Evolutionary conservation across 2,329 filamentous ascomycete species (phyloP).

Genomic region (Stachybotrys echinatus): DNA sequence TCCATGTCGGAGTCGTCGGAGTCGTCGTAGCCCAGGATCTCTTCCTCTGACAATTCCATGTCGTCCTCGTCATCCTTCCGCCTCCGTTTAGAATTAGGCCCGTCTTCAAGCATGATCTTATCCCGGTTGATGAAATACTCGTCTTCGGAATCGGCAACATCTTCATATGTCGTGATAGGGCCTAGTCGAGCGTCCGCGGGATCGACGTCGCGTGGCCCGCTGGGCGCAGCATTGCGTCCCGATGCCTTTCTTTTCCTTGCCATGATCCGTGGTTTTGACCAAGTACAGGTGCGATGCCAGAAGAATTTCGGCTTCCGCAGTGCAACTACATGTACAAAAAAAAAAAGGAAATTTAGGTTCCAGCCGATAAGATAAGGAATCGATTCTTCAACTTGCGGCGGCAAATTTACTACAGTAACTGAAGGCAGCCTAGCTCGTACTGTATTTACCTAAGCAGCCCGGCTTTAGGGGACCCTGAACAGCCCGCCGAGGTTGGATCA

Average conservation of each 20-base stretch:
- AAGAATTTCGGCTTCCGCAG: neutral
- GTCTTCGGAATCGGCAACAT: constrained; percentile 90
- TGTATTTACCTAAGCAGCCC: too few relatives aligned
- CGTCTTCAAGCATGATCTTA: constrained; percentile 79
- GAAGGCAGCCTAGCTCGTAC: too few relatives aligned
- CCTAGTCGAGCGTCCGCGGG: constrained; percentile 56
- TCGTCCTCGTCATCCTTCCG: constrained; percentile 64
- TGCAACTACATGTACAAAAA: neutral
- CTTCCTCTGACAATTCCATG: constrained; percentile 58
- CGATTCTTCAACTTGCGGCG: too few relatives aligned
- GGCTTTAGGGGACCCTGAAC: too few relatives aligned
- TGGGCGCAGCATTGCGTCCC: constrained; percentile 36
- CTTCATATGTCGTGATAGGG: constrained; percentile 62
- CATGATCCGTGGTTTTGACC: too few relatives aligned
- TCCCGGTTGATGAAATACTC: constrained; percentile 87
- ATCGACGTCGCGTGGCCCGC: constrained; percentile 51
- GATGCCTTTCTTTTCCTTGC: constrained; percentile 68
- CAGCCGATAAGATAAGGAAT: constrained; percentile 13
- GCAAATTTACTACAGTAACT: too few relatives aligned
- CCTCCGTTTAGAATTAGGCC: constrained; percentile 70
- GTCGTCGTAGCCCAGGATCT: constrained; percentile 46
- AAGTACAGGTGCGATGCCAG: too few relatives aligned
- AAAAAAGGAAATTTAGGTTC: neutral
- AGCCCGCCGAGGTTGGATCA: too few relatives aligned
- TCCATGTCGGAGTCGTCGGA: constrained; percentile 32